A percentile compares a stretch with the other conserved stretches of the same genome.
Conservation (phyloP, 257 asterid genomes). For the Solanum etuberosum region DNA sequence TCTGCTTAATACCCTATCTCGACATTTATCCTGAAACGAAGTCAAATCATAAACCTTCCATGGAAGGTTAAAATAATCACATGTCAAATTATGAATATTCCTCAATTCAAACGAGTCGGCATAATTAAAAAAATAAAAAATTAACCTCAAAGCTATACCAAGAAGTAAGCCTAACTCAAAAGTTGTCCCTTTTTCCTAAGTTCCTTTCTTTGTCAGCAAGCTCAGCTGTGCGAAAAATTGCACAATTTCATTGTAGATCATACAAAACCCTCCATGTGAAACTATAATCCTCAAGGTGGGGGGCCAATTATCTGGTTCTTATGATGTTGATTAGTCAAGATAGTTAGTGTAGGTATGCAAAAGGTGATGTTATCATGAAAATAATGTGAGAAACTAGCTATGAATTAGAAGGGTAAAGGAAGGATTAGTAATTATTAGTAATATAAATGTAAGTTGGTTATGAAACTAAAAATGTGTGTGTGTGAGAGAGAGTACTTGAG, state of each 20-base stretch:
- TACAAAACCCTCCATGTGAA: background rate
- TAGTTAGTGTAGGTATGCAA: background rate
- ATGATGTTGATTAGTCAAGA: background rate
- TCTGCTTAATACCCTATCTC: background rate
- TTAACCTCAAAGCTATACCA: background rate
- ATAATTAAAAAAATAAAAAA: background rate
- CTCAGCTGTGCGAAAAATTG: background rate
- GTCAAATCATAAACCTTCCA: background rate
- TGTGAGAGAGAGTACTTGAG: conserved; percentile 9
- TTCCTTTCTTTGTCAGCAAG: background rate
- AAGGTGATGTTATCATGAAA: background rate
- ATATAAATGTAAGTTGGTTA: background rate
- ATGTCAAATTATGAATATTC: background rate
- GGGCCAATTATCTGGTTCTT: background rate
- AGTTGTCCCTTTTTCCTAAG: background rate
- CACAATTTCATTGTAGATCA: background rate
- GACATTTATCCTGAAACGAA: background rate
- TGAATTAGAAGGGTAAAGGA: background rate
- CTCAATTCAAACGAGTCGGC: background rate
- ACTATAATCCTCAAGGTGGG: background rate
- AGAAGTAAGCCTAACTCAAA: background rate
- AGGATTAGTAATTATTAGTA: background rate
- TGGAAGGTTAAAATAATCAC: background rate
- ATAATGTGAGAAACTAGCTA: background rate
- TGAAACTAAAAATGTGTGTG: background rate